Conservation (phyloP, 2,329 filamentous ascomycete genomes). For the Pseudovirgaria hyperparasitica region DNA sequence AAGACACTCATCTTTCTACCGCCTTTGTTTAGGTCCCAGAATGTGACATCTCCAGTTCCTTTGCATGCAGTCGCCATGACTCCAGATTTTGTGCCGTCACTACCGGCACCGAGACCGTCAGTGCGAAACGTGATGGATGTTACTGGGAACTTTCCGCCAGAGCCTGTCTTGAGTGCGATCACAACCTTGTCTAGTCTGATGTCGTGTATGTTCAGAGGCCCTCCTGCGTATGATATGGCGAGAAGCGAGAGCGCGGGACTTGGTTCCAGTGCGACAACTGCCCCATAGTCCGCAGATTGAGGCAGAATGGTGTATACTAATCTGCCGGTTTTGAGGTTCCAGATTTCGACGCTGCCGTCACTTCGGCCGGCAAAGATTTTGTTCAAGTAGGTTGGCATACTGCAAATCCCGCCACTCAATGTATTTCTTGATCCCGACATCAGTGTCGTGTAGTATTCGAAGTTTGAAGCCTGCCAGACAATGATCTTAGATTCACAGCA, state of each 20-base stretch:
- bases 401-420: constrained; percentile 68
- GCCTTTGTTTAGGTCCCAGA: constrained; percentile 91
- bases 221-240: constrained; percentile 75
- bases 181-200: constrained; percentile 64
- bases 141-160: constrained; percentile 48
- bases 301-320: constrained; percentile 83
- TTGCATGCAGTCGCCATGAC: constrained; percentile 86
- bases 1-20: constrained; percentile 78
- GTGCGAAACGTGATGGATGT: constrained; percentile 82
- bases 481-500: constrained; percentile 65
- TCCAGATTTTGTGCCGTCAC: constrained; percentile 69
- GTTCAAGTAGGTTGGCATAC: constrained; percentile 90
- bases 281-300: constrained; percentile 56
- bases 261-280: constrained; percentile 77
- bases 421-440: constrained; percentile 46
- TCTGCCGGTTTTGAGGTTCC: constrained; percentile 89
- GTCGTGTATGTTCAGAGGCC: constrained; percentile 69
- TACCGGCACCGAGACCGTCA: constrained; percentile 76
- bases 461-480: constrained; percentile 73
- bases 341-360: constrained; percentile 89
- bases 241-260: constrained; percentile 74
- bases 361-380: constrained; percentile 82
- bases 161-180: constrained; percentile 55
- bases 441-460: constrained; percentile 85
- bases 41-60: constrained; percentile 73